A percentile compares a stretch with the other conserved stretches of the same genome.
phyloP scores from a whole-genome alignment of 1,284 basidiomycete species.

The Sporisorium reilianum region DNA sequence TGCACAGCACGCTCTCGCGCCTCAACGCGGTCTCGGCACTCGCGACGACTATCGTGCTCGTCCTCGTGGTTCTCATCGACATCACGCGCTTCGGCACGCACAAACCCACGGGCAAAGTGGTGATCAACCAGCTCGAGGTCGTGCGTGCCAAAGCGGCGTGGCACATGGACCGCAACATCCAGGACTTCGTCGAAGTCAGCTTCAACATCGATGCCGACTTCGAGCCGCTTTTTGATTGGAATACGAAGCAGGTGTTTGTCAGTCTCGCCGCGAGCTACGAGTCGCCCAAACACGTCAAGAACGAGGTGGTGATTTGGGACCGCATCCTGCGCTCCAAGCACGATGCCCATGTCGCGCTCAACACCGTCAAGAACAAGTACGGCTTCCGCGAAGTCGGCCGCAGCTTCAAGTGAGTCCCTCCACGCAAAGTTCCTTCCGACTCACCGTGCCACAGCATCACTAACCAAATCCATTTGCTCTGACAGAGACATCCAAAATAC shows the following conservation, averaged over 20 bases:
- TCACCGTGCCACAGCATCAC: too few species aligned
- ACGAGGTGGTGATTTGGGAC: constrained; percentile 91
- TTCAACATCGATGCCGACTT: constrained; percentile 74
- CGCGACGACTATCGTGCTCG: constrained; percentile 74
- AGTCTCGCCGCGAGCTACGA: constrained; percentile 54
- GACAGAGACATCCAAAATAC: constrained; percentile 70
- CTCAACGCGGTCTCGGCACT: constrained; percentile 81
- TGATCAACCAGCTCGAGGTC: constrained; percentile 75
- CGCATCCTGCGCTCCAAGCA: constrained; percentile 82
- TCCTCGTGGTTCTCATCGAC: constrained; percentile 71
- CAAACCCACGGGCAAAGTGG: constrained; percentile 73
- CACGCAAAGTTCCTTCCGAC: too few species aligned
- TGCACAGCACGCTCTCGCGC: constrained; percentile 73
- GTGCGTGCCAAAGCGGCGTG: constrained; percentile 37
- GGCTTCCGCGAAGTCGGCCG: constrained; percentile 81
- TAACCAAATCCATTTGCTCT: too few species aligned
- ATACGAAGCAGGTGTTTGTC: constrained; percentile 91
- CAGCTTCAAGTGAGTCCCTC: constrained; percentile 79
- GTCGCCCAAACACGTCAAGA: constrained; percentile 68
- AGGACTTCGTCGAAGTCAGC: constrained; percentile 57
- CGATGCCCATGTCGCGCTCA: constrained; percentile 78
- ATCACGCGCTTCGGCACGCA: constrained; percentile 44
- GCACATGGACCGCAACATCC: constrained; percentile 58
- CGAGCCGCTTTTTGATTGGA: constrained; percentile 86
- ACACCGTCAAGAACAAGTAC: constrained; percentile 82